These are phyloP conservation scores for Mycena vitilis DNA, from an alignment of 768 basidiomycete genomes.

Conservation along the genomic window DNA sequence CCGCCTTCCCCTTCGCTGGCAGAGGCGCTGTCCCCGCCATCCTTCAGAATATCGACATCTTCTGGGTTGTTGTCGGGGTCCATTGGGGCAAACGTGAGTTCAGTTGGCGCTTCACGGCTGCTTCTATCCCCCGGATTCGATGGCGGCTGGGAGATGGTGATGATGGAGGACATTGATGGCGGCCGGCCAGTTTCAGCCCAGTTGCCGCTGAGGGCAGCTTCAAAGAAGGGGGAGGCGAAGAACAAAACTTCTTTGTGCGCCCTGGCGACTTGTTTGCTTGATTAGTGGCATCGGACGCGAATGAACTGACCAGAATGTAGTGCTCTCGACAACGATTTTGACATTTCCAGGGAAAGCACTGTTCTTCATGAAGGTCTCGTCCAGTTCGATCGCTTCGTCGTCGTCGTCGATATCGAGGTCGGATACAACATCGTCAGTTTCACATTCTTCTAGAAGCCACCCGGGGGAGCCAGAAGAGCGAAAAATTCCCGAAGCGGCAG, in stretches of 20 bases:
- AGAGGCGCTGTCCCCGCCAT: slow-evolving; percentile 49
- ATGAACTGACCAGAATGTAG: slow-evolving; percentile 85
- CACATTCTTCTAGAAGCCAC: slow-evolving; percentile 83
- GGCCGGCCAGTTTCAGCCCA: slow-evolving; percentile 93
- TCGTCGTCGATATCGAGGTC: slow-evolving; percentile 76
- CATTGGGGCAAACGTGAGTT: slow-evolving; percentile 71
- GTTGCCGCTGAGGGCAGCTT: slow-evolving; percentile 88
- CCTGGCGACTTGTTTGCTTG: slow-evolving; percentile 55
- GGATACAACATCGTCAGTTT: slow-evolving; percentile 75
- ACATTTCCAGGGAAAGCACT: slow-evolving; percentile 84
- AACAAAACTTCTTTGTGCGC: slow-evolving; percentile 92
- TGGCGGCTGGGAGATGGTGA: slow-evolving; percentile 85
- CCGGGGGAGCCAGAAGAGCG: slow-evolving; percentile 83
- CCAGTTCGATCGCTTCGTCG: slow-evolving; percentile 80
- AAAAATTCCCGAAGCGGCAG: slow-evolving; percentile 87
- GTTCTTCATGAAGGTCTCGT: slow-evolving; percentile 80
- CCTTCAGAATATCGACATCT: slow-evolving; percentile 46
- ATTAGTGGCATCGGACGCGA: slow-evolving; percentile 26
- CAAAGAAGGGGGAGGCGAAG: slow-evolving; percentile 96
- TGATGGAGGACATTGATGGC: slow-evolving; percentile 82
- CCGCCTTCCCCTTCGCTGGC: slow-evolving; percentile 35
- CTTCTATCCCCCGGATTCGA: slow-evolving; percentile 63
- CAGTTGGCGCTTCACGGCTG: slow-evolving; percentile 55
- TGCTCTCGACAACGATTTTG: slow-evolving; percentile 89
- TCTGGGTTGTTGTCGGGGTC: slow-evolving; percentile 61